A percentile compares a stretch with the other conserved stretches of the same genome.
These are phyloP conservation scores for Primulina eburnea DNA, from an alignment of 257 asterid genomes.

Conservation along the genomic window DNA sequence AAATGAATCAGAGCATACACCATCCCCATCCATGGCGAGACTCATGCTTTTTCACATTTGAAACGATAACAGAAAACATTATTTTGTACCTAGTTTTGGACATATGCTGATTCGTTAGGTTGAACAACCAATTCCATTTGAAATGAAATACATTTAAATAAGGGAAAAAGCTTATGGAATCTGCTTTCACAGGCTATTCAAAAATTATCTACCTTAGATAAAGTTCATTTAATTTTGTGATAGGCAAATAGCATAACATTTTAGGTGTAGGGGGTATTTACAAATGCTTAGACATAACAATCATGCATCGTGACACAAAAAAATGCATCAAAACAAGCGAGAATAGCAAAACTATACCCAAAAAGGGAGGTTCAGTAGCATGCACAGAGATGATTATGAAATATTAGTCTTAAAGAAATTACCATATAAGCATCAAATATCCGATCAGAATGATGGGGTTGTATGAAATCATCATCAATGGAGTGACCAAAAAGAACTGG, in stretches of 20 bases:
- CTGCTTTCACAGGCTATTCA: not conserved
- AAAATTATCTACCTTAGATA: constrained; percentile 8
- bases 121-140: not conserved
- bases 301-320: not conserved
- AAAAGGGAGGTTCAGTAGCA: constrained; percentile 3
- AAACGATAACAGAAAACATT: not conserved
- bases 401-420: constrained; percentile 23
- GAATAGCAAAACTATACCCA: constrained; percentile 9
- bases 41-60: not conserved
- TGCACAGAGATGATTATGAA: not conserved
- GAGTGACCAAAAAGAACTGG: constrained; percentile 91
- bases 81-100: not conserved
- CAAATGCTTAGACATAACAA: not conserved
- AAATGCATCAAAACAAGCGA: constrained; percentile 5
- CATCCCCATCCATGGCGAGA: not conserved
- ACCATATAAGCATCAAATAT: constrained; percentile 80
- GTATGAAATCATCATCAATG: constrained; percentile 83
- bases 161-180: not conserved
- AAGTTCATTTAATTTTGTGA: not conserved
- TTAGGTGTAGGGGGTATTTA: not conserved
- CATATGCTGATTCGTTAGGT: not conserved
- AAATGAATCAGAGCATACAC: not conserved
- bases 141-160: not conserved
- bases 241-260: not conserved
- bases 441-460: constrained; percentile 91